Conservation (phyloP, 2,329 filamentous ascomycete genomes). For the Colletotrichum musae region DNA sequence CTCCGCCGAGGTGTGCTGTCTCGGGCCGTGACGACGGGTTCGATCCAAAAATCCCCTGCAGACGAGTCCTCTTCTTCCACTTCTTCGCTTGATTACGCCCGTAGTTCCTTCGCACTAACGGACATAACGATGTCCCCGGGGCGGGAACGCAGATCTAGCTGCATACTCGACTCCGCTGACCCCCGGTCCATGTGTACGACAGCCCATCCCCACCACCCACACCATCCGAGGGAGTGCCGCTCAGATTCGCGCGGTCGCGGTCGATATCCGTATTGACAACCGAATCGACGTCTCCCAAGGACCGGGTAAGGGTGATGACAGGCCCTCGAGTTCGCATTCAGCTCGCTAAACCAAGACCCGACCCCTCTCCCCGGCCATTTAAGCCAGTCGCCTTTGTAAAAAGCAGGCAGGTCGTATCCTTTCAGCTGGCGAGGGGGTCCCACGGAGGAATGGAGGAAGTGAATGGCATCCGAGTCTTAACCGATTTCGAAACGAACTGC, state of each 20-base stretch:
- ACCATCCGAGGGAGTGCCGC: neutral
- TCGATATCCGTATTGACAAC: neutral
- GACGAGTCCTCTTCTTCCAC: neutral
- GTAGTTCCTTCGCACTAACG: neutral
- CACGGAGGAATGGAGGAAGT: neutral
- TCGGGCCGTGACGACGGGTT: constrained; percentile 1
- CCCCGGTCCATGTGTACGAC: constrained; percentile 5
- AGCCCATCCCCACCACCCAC: constrained; percentile 5
- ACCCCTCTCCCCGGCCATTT: no score
- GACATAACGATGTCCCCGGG: constrained; percentile 2
- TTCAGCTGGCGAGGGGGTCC: constrained; percentile 8
- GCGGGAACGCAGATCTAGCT: constrained; percentile 17
- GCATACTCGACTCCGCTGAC: constrained; percentile 8
- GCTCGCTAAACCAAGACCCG: no score
- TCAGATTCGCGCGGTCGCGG: no score
- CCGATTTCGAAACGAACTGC: neutral
- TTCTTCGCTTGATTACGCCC: neutral
- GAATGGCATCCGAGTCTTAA: constrained; percentile 8
- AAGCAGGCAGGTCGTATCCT: neutral
- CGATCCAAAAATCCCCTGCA: no score
- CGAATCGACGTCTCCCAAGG: neutral
- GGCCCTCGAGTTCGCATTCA: no score
- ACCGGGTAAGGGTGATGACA: constrained; percentile 8
- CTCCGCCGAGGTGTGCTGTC: neutral
- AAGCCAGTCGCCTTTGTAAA: no score